Evolutionary conservation across 2,329 filamentous ascomycete species (phyloP).

Genomic region (Phaeosphaeriaceae sp.): DNA sequence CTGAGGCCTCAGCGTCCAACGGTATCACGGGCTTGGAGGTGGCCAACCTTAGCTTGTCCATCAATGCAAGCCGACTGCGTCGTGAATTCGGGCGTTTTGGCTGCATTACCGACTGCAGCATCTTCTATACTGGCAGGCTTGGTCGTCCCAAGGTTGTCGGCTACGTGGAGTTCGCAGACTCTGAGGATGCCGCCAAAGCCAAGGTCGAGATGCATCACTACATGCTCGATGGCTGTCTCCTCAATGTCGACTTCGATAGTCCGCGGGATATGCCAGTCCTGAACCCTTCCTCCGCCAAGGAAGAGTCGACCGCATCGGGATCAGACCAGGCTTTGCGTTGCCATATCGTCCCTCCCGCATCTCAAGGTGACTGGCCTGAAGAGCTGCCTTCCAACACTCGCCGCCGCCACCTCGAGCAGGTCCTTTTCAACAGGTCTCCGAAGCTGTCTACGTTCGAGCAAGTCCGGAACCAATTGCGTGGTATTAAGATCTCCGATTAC

Average conservation of each 20-base stretch:
- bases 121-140: conserved; percentile 82
- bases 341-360: too few relatives aligned
- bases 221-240: conserved; percentile 75
- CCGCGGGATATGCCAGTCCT: conserved; percentile 65
- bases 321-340: too few relatives aligned
- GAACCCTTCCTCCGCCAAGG: conserved; percentile 65
- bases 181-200: conserved; percentile 74
- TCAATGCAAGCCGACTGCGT: conserved; percentile 83
- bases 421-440: neutral
- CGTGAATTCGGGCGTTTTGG: conserved; percentile 83
- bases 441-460: neutral
- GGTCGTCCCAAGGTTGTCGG: conserved; percentile 92
- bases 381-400: too few relatives aligned
- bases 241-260: conserved; percentile 83
- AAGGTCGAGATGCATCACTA: conserved; percentile 76
- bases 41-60: conserved; percentile 88
- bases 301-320: too few relatives aligned
- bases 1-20: too few relatives aligned
- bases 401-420: neutral
- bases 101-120: conserved; percentile 74
- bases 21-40: conserved; percentile 78
- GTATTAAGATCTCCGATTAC: neutral
- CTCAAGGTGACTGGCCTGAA: neutral
- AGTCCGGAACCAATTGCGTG: neutral
- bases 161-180: conserved; percentile 83